Conservation (phyloP, 1,284 basidiomycete genomes). For the Papiliotrema nemorosa region DNA sequence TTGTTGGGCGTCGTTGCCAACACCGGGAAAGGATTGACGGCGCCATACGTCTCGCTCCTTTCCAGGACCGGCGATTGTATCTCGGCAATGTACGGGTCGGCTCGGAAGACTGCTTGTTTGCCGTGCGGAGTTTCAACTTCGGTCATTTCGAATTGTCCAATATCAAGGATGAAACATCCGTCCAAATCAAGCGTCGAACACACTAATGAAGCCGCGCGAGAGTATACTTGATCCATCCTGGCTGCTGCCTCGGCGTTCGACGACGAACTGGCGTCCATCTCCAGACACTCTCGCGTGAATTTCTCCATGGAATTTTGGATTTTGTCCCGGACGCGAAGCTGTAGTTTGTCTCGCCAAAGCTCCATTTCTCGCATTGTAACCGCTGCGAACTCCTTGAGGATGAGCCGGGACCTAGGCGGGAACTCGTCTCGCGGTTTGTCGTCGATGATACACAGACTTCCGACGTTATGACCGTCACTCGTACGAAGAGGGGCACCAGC, state of each 20-base stretch:
- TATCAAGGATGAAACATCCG: constrained; percentile 84
- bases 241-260: constrained; percentile 31
- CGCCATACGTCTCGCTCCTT: constrained; percentile 30
- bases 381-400: constrained; percentile 87
- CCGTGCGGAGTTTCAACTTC: constrained; percentile 52
- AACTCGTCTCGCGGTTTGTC: constrained; percentile 80
- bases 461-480: constrained; percentile 84
- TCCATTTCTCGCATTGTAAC: constrained; percentile 96
- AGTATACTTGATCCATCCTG: constrained; percentile 81
- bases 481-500: constrained; percentile 87
- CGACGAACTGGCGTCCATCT: constrained; percentile 63
- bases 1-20: constrained; percentile 24
- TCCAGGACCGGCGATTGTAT: constrained; percentile 30
- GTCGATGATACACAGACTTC: constrained; percentile 81
- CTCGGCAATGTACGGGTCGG: constrained; percentile 39
- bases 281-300: constrained; percentile 90
- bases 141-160: constrained; percentile 83
- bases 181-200: constrained; percentile 86
- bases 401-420: constrained; percentile 81
- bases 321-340: constrained; percentile 80
- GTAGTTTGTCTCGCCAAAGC: constrained; percentile 91
- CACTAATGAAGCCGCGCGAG: constrained; percentile 80
- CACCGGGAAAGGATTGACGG: constrained; percentile 36
- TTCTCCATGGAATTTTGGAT: constrained; percentile 95
- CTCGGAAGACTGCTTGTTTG: constrained; percentile 53